Conservation (phyloP, 2,329 filamentous ascomycete species). For the Tympanopsis confertula region DNA sequence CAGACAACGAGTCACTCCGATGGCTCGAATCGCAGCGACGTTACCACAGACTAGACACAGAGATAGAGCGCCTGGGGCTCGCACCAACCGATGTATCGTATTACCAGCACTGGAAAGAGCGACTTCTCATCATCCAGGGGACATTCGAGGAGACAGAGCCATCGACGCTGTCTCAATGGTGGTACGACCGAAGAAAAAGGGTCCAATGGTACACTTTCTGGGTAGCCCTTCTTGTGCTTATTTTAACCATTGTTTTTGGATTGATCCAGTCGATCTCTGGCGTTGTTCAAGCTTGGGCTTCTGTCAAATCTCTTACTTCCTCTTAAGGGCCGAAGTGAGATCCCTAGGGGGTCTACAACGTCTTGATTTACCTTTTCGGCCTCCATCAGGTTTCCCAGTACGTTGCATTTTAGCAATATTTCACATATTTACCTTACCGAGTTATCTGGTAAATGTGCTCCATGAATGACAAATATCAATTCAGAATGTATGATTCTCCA, state of each 20-base stretch:
- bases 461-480: too few species aligned
- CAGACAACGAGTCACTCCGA: slow-evolving; percentile 9
- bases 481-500: too few species aligned
- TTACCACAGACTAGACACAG: slow-evolving; percentile 8
- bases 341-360: too few species aligned
- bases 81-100: slow-evolving; percentile 17
- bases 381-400: too few species aligned
- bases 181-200: slow-evolving; percentile 26
- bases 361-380: too few species aligned
- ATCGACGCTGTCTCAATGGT: slow-evolving; percentile 23
- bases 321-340: too few species aligned
- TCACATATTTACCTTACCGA: too few species aligned
- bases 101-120: slow-evolving; percentile 28
- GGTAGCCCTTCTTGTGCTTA: slow-evolving; percentile 25
- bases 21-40: slow-evolving; percentile 10
- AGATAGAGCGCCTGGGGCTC: slow-evolving; percentile 14
- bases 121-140: slow-evolving; percentile 27
- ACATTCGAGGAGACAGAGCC: slow-evolving; percentile 24
- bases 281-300: slow-evolving; percentile 24
- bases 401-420: too few species aligned
- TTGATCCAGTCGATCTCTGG: slow-evolving; percentile 27
- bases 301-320: too few species aligned
- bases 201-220: slow-evolving; percentile 34
- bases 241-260: slow-evolving; percentile 24
- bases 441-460: too few species aligned